Evolutionary conservation across 208 protist genomes (phyloP), one percentile per base, ranked within the genome.

Genomic region (Vickermania ingenoplastis): DNA sequence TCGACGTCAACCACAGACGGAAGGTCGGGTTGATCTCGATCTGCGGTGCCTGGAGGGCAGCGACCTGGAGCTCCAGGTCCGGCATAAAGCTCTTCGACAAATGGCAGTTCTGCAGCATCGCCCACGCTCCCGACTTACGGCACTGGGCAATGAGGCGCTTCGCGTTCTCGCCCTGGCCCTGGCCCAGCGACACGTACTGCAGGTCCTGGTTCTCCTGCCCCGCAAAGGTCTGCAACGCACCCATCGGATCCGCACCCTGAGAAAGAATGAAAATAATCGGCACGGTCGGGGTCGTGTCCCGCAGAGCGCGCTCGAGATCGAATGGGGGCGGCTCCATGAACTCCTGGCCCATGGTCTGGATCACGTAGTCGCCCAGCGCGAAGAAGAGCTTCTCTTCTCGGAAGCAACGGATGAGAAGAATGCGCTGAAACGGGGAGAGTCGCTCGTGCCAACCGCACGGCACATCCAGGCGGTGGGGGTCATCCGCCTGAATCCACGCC

Each of bases 221-320:
- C n/a, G 96, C 96, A 64, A 97, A 97, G 21, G 82, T 78, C 57
- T 97, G 71, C 41, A 99, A 70, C 31, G 83, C 76, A 7, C 83
- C 80, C 72, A 96, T 96, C 41, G 97, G 97, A 73, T 99, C 97
- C 4, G 95, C 96, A 24, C 97, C 97, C 51, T 95, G 86, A 11
- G 97, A 99, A 4, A 99, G 92, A 13, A 99, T 89, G 73, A 99
- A 99, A 27, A 99, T 91, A 50, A 99, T 89, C 13, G 97, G 96
- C 41, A 91, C 90, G 56, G 81, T 59, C 53, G 82, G 63, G 22
- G 70, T 74, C 67, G 82, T 96, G 75, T 98, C 96, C 29, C 62
- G 63, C 49, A 96, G 83, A 14, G 92, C 87, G 26, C 77, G 69
- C 27, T 69, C 73, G 3, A 99, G 76, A 74, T 96, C 86, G 56